These are phyloP conservation scores for Suillus brevipes DNA, from an alignment of 768 basidiomycete species.

Conservation along the genomic window DNA sequence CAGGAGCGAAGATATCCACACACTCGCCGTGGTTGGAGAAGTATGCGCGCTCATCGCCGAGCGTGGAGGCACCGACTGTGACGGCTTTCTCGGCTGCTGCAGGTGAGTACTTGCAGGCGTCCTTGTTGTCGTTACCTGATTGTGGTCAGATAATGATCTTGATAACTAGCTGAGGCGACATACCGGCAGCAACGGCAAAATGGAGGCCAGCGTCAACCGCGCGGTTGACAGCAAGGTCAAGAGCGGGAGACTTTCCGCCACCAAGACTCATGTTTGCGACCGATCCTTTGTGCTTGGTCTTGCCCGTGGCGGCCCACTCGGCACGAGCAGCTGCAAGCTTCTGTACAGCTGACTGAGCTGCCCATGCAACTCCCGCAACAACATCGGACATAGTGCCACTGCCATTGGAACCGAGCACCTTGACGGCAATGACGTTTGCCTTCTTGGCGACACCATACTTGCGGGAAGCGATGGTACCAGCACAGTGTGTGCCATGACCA, in stretches of 20 bases:
- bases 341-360: conserved; percentile 49
- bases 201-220: conserved; percentile 86
- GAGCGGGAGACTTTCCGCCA: conserved; percentile 84
- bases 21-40: conserved; percentile 92
- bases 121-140: conserved; percentile 76
- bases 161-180: conserved; percentile 23
- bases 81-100: conserved; percentile 87
- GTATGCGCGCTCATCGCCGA: conserved; percentile 79
- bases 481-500: conserved; percentile 94
- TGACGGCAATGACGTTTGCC: conserved; percentile 87
- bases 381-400: conserved; percentile 96
- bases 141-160: not conserved
- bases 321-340: conserved; percentile 63
- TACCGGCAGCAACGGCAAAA: conserved; percentile 96
- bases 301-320: conserved; percentile 71
- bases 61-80: conserved; percentile 90
- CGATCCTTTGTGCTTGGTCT: conserved; percentile 87
- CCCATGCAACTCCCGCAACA: conserved; percentile 83
- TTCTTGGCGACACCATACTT: conserved; percentile 97
- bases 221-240: conserved; percentile 82
- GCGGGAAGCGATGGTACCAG: conserved; percentile 91
- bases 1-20: conserved; percentile 92
- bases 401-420: conserved; percentile 92
- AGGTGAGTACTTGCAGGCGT: conserved; percentile 93
- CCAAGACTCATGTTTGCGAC: conserved; percentile 98